A percentile compares a stretch with the other conserved stretches of the same genome.
Conservation (phyloP, 164 flowering plant species). For the Paratinospora sagittata region DNA sequence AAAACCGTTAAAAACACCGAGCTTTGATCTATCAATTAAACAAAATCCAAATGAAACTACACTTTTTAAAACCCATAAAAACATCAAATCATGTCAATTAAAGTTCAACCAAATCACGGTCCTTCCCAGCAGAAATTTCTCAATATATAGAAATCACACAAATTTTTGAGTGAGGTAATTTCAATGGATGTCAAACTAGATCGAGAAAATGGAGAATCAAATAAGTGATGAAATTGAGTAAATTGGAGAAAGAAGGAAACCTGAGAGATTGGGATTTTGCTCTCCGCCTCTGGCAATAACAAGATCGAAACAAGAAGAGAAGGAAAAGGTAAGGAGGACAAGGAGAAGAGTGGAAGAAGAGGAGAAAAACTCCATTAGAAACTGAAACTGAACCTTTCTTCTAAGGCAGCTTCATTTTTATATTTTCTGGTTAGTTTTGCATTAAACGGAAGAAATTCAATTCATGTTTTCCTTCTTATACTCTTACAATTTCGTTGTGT, state of each 20-base stretch:
- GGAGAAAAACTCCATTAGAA: slow-evolving; percentile 15
- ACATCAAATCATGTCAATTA: neutral
- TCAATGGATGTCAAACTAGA: neutral
- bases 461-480: too few relatives aligned
- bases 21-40: neutral
- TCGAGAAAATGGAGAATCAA: neutral
- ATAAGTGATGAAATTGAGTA: neutral
- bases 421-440: neutral
- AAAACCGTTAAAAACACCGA: neutral
- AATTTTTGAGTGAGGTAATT: neutral
- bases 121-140: neutral
- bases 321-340: slow-evolving; percentile 15
- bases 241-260: neutral
- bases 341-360: neutral
- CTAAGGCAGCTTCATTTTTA: neutral
- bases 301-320: slow-evolving; percentile 14
- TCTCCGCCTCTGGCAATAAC: slow-evolving; percentile 37
- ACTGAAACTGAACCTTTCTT: slow-evolving; percentile 1
- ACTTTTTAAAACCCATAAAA: neutral
- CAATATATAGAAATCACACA: slow-evolving; percentile 3
- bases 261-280: slow-evolving; percentile 17
- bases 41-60: neutral
- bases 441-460: too few relatives aligned
- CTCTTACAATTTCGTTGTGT: too few relatives aligned
- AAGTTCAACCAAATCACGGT: neutral